Base-by-base conservation (phyloP, 495 filamentous ascomycete species). In the Penicillium mononematosum region DNA sequence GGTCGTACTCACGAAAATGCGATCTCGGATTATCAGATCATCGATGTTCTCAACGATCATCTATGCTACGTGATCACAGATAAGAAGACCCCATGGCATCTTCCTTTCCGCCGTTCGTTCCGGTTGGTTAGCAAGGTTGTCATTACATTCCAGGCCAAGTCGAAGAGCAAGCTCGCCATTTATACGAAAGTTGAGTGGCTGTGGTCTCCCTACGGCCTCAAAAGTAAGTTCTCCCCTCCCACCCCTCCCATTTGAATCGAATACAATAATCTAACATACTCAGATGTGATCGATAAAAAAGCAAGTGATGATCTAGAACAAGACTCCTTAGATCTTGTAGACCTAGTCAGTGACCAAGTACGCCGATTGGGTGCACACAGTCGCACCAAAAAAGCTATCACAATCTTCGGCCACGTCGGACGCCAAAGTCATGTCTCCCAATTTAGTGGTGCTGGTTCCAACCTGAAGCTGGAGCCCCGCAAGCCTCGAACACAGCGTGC, bases 21-120 rank as follows among this genome's bases (percentile, higher is more conserved):
- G 9, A 83, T 96, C 36, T 79, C 82, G 3, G 94, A 98, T 71
- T 85, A 88, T 61, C 94, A 98, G 67, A 84, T 88, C 58, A 91
- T 98, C 55, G 94, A 98, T 53, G 81, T 96, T 20, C 83, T 89
- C 63, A 96, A 92, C 70, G 95, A 98, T 60, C 93, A 98, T 68
- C 80, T 98, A 44, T 96, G 92, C 69, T 98, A 98, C 70, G 91
- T 96, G 39, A 82, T 98, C 45, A 91, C 90, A 14, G 90, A 97
- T 67, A 84, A 85, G 58, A 91, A 90, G 64, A 88, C 84, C 0
- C 92, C 93, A 1, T 97, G 91, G 91, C 90, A 96, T 75, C 81
- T 98, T 17, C 94, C 95, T 2, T 82, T 90, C 69, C 78, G 81
- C 45, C 81, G 88, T 34, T 80, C 84, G 25, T 97, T 97, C 73